These are phyloP conservation scores for Tulasnella sp. DNA, from an alignment of 768 basidiomycete species.

Conservation along the genomic window DNA sequence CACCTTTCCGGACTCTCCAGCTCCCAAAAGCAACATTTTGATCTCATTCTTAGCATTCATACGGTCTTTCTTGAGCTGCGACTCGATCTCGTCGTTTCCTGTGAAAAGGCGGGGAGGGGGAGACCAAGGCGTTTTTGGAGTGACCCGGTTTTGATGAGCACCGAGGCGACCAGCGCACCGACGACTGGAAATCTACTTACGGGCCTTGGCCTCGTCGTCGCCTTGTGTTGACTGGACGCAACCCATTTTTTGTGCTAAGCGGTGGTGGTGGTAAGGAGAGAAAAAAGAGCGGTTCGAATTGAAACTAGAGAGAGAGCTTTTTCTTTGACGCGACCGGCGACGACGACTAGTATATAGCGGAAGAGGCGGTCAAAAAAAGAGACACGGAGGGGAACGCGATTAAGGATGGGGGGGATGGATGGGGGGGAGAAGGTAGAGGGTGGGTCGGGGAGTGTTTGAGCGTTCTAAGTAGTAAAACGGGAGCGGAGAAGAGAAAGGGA, in stretches of 20 bases:
- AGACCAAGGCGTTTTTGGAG: neutral
- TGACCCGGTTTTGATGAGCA: neutral
- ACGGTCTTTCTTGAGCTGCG: constrained; percentile 81
- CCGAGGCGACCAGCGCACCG: neutral
- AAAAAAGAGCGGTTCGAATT: constrained; percentile 14
- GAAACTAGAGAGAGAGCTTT: neutral
- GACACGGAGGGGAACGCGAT: neutral
- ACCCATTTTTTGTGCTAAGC: constrained; percentile 27
- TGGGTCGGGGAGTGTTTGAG: neutral
- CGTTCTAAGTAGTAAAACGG: neutral
- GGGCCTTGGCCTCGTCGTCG: constrained; percentile 78
- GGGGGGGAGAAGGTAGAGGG: neutral
- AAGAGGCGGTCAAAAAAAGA: constrained; percentile 6
- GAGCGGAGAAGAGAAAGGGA: neutral
- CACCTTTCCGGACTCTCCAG: constrained; percentile 95
- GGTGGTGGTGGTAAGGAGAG: neutral
- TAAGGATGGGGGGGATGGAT: neutral
- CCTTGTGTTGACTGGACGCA: constrained; percentile 40
- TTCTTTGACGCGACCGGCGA: neutral
- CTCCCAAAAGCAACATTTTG: constrained; percentile 93
- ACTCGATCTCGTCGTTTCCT: constrained; percentile 94
- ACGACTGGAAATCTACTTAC: constrained; percentile 46
- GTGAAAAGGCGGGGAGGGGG: neutral
- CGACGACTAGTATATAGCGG: neutral
- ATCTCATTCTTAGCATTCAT: constrained; percentile 91